Evolutionary conservation across 768 basidiomycete species (phyloP), one percentile per base, ranked within the genome.

Genomic region (Hypsizygus marmoreus): DNA sequence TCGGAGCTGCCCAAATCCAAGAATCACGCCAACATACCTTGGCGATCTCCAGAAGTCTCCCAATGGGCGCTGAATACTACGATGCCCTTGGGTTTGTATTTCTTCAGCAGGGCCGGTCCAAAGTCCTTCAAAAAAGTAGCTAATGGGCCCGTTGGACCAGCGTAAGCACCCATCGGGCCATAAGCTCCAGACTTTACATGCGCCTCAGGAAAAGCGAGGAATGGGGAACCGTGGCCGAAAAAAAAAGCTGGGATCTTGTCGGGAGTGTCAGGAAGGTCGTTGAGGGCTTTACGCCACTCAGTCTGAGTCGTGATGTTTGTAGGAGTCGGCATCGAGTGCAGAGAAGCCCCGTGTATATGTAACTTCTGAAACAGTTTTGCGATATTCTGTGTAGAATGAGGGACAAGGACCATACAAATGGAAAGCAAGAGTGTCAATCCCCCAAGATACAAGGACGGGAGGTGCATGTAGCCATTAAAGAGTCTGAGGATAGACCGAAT

Each of bases 61-160:
- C 86, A 91, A 57, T 91, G 89, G 9, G 89, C 88, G 51, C 84
- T 87, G 68, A 90, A 88, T 1, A 90, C 86, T 4, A 91, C 78
- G 41, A 89, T 84, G n/a, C 77, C 88, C 58, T 81, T 84, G 2
- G 88, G 88, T 36, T 80, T 72, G 64, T 91, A 91, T 62, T 88
- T 90, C 45, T 76, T 57, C 31, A 88, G 55, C 22, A 89, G 59
- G 0, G 69, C 70, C 1, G 81, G 80, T 0, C 87, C 87, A 64
- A 90, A 88, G 45, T 82, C 70, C 33, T 66, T 69, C 53, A 89
- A 62, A 61, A 90, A 91, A 10, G 58, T 55, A 1, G 76, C 78
- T 13, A 87, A 67, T 1, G 77, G 74, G 0, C 84, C 81, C 4
- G 66, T 67, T 6, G 77, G 74, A 2, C 82, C 84, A 16, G 61